Percentiles rank a stretch among this genome's conserved stretches.
phyloP scores from a whole-genome alignment of 2,329 filamentous ascomycete genomes.

The Nothopassalora personata region DNA sequence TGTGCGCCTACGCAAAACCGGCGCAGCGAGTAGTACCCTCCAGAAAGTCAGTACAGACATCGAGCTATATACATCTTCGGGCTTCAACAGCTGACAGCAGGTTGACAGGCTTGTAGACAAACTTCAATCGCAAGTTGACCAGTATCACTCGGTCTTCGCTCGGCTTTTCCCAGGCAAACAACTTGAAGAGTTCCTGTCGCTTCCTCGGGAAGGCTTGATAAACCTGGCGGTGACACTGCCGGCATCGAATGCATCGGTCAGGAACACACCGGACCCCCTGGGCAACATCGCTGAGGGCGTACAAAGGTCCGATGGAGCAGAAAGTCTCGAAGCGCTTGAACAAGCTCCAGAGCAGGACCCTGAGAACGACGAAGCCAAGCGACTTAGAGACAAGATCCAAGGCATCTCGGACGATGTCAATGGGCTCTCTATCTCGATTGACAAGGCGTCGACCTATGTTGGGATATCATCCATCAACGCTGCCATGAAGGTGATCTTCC shows the following conservation, averaged over 20 bases:
- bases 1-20: constrained; percentile 76
- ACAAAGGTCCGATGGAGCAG: constrained; percentile 43
- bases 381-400: constrained; percentile 39
- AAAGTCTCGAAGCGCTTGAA: constrained; percentile 58
- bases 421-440: constrained; percentile 29
- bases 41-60: constrained; percentile 56
- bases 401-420: constrained; percentile 35
- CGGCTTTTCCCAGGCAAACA: constrained; percentile 41
- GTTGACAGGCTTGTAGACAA: constrained; percentile 46
- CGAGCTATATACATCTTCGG: not conserved
- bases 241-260: constrained; percentile 34
- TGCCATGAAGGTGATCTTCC: constrained; percentile 32
- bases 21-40: constrained; percentile 71
- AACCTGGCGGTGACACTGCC: constrained; percentile 41
- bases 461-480: constrained; percentile 31
- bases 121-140: constrained; percentile 47
- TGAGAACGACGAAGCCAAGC: constrained; percentile 60
- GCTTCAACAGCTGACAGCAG: not conserved
- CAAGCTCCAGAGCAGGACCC: constrained; percentile 62
- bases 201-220: constrained; percentile 43
- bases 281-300: constrained; percentile 23
- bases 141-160: constrained; percentile 40
- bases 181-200: constrained; percentile 35
- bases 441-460: constrained; percentile 30
- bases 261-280: constrained; percentile 6